Base-by-base conservation (phyloP, 768 basidiomycete species). In the Tylopilus cervinicoccineus region DNA sequence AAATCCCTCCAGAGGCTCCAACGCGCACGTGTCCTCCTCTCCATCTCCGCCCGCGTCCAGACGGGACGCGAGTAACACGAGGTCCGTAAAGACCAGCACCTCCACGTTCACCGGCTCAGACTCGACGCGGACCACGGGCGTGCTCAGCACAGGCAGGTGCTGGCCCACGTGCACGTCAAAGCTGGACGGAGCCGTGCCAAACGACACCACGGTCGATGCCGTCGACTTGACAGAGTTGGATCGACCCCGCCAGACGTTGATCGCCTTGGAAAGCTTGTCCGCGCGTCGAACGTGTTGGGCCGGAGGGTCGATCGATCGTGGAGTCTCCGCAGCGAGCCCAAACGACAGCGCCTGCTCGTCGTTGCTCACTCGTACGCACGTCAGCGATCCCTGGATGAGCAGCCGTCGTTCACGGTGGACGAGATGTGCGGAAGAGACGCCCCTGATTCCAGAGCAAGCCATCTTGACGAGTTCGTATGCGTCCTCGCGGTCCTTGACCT, bases 401-500 rank as follows among this genome's bases (percentile, higher is more conserved):
- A 95, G 72, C 33, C 83, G 72, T n/a, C 93, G 77, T 49, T 88
- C 88, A 34, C 91, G 75, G 24, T 72, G 74, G 2, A 86, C 84
- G 2, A 95, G 73, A 20, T 72, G 76, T 2, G 72, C 67, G 1
- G 72, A 60, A 2, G 75, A 64, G 5, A 88, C 61, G 2, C 86
- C 86, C 20, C 76, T 71, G 51, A 94, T 79, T 0, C 77, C 75
- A 6, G 68, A 62, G 13, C 80, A 69, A 17, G 90, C 73, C 17
- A 74, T 66, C 62, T 86, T 87, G 28, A 89, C 72, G 31, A 80
- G 66, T n/a, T 83, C 81, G 61, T 93, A 90, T 52, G 92, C 89
- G 43, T 93, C 89, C 64, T 94, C 92, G 17, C 89, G 79, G 11
- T 77, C 67, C 60, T 93, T 93, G 53, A 94, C 90, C 58, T 92